phyloP scores from a whole-genome alignment of 2,329 filamentous ascomycete species.

The Pseudogymnoascus sp. region DNA sequence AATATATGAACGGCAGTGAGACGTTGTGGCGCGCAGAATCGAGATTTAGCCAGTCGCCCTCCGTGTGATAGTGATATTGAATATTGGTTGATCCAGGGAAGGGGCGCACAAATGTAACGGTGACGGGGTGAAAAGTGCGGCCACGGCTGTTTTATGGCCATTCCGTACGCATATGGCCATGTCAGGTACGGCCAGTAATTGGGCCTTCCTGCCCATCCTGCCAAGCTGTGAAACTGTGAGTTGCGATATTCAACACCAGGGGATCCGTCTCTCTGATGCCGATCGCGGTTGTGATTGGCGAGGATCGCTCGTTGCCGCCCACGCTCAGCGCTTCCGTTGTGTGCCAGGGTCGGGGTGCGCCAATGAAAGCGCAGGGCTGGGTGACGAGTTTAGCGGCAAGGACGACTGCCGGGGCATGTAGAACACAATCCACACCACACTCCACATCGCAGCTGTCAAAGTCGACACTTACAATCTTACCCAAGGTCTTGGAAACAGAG shows the following conservation, averaged over 20 bases:
- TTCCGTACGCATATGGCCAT: neutral
- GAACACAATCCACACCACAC: neutral
- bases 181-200: neutral
- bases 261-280: neutral
- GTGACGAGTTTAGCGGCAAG: neutral
- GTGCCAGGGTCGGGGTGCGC: neutral
- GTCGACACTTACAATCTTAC: neutral
- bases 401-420: neutral
- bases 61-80: slow-evolving; percentile 3
- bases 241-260: neutral
- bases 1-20: neutral
- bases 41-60: neutral
- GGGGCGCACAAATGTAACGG: slow-evolving; percentile 3
- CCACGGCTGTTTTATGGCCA: neutral
- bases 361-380: neutral
- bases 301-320: neutral
- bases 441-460: slow-evolving; percentile 1
- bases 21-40: neutral
- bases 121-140: neutral
- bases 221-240: slow-evolving; percentile 6
- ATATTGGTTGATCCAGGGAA: neutral
- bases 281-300: slow-evolving; percentile 5
- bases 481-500: slow-evolving; percentile 4
- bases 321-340: neutral
- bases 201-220: neutral